Evolutionary conservation across 2,329 filamentous ascomycete genomes (phyloP), one percentile per base, ranked within the genome.

Genomic region (Ophiosphaerella korrae): DNA sequence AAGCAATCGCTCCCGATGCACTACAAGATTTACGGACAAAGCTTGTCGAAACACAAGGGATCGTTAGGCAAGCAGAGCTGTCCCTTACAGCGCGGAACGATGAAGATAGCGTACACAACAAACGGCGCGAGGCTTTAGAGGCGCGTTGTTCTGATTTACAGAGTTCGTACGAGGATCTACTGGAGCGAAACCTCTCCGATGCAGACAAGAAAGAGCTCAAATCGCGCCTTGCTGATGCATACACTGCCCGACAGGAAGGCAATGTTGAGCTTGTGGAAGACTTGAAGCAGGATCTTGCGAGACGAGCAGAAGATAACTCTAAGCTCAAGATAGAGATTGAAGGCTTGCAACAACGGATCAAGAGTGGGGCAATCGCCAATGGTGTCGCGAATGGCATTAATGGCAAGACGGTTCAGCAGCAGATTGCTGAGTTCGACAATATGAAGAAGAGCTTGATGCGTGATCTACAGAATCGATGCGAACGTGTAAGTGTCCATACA

Each of bases 371-470:
- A 31, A 80, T 73, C 50, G 82, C 87, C 23, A 90, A 86, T 57
- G 85, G 85, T 37, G 75, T 78, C 16, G 73, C 77, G 2, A 77
- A 80, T 44, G 76, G 88, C 70, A 74, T 74, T 55, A 90, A 90
- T 66, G 89, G 89, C 81, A 96, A 96, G 82, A 95, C 91, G 11
- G 85, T 97, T 38, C 92, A 96, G 73, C 93, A 99, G 78, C 94
- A 97, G 78, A 96, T 99, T 75, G 90, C 93, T 51, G 94, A 99
- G 73, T 99, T 99, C 66, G 94, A 99, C 75, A 89, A 91, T 52
- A 99, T 99, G 92, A 99, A 99, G 86, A 99, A 99, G 85, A 96
- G 90, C 61, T 82, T 99, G 63, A 99, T 99, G 94, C 90, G 94
- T 50, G 94, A 99, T 76, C 80, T 99, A 60, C 94, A 99, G 77